phyloP scores from a whole-genome alignment of 352 stramenopile genomes.

The Aphanomyces astaci region DNA sequence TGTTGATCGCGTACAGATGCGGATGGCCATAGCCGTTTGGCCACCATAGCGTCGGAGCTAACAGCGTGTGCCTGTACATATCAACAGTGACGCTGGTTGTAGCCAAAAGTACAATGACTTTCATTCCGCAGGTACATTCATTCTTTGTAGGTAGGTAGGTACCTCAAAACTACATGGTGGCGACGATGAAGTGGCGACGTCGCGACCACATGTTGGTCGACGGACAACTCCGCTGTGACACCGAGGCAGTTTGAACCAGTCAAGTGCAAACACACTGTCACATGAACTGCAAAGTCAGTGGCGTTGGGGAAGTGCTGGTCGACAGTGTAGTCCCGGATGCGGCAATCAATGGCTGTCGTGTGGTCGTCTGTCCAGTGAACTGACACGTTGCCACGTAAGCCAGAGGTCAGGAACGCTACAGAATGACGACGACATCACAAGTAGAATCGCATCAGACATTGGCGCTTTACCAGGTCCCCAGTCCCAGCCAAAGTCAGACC shows the following conservation, averaged over 20 bases:
- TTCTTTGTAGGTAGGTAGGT: not conserved
- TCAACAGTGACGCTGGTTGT: too few species aligned
- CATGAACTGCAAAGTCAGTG: not conserved
- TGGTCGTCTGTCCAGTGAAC: constrained; percentile 31
- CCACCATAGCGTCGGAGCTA: constrained; percentile 64
- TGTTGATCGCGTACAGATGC: constrained; percentile 50
- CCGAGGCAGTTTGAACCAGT: not conserved
- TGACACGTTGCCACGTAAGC: constrained; percentile 47
- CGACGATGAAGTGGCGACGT: not conserved
- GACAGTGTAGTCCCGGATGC: constrained; percentile 4
- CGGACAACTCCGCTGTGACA: not conserved
- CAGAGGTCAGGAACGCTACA: constrained; percentile 45
- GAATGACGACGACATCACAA: not conserved
- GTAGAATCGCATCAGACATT: too few species aligned
- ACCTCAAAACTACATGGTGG: not conserved
- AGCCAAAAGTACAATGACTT: too few species aligned
- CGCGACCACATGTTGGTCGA: not conserved
- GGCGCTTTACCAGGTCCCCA: constrained; percentile 44
- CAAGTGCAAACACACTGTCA: not conserved
- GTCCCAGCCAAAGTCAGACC: constrained; percentile 83
- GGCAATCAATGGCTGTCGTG: not conserved
- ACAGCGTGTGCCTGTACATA: constrained; percentile 32
- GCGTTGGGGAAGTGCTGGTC: constrained; percentile 7
- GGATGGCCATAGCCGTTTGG: constrained; percentile 48
- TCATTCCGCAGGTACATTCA: not conserved